Percentiles rank a stretch among this genome's conserved stretches.
Conservation (phyloP, 2,329 filamentous ascomycete genomes). For the Xylariales sp. region DNA sequence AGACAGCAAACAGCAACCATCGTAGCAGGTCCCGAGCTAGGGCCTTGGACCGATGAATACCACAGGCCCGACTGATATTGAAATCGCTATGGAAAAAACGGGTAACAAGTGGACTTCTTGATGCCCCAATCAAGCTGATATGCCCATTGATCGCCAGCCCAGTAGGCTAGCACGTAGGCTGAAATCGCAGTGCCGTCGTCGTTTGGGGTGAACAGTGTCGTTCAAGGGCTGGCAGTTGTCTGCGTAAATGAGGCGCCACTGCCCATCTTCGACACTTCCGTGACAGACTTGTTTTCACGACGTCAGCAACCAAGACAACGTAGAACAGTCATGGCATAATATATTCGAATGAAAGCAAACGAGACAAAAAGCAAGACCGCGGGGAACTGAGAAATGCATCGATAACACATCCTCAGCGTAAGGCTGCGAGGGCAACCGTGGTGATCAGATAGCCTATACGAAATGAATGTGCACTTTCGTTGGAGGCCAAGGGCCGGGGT, state of each 20-base stretch:
- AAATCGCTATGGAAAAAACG: not conserved
- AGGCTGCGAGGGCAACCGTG: too few species aligned
- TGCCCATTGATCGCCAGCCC: not conserved
- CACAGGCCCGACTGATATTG: not conserved
- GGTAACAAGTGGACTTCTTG: not conserved
- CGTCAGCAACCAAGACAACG: too few species aligned
- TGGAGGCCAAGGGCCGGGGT: too few species aligned
- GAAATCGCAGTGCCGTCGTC: not conserved
- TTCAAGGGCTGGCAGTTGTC: not conserved
- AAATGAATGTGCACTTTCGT: too few species aligned
- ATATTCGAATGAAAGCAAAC: too few species aligned
- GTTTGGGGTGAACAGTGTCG: not conserved
- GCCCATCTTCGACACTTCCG: not conserved
- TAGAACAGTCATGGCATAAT: too few species aligned
- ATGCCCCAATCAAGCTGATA: not conserved
- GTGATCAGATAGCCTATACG: too few species aligned
- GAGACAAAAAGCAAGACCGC: too few species aligned
- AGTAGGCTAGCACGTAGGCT: not conserved
- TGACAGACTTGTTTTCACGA: not conserved
- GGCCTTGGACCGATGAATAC: not conserved
- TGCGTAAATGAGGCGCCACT: not conserved
- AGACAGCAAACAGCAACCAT: not conserved
- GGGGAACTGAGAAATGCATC: too few species aligned
- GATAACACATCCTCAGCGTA: too few species aligned
- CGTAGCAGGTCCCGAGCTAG: not conserved